Evolutionary conservation across 257 asterid species (phyloP).

Genomic region (Petunia secreta): DNA sequence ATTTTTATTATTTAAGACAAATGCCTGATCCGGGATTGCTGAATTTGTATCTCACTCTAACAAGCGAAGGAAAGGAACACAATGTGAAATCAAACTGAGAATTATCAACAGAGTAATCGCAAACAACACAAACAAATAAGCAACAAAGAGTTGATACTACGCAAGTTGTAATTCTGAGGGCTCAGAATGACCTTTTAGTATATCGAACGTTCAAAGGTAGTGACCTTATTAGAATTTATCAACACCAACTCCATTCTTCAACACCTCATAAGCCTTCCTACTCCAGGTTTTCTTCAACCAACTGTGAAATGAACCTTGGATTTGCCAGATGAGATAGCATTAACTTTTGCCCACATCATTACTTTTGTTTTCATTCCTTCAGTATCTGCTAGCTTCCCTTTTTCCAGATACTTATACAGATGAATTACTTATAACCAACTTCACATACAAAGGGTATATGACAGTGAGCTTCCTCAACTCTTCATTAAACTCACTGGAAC

Average conservation of each 20-base stretch:
- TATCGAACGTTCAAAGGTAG: no score
- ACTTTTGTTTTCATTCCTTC: constrained; percentile 85
- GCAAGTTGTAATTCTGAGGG: no score
- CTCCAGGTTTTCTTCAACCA: constrained; percentile 80
- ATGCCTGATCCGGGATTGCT: constrained; percentile 76
- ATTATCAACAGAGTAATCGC: no score
- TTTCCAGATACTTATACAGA: constrained; percentile 66
- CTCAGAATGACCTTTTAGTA: no score
- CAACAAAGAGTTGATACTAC: constrained; percentile 32
- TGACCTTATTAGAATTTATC: constrained; percentile 55
- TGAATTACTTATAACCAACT: constrained; percentile 69
- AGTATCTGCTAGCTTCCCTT: constrained; percentile 68
- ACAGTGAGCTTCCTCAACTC: constrained; percentile 65
- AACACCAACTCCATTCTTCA: constrained; percentile 60
- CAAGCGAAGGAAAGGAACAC: no score
- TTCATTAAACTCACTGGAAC: constrained; percentile 32
- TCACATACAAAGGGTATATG: constrained; percentile 65
- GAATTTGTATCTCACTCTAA: no score
- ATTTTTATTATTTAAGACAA: not conserved
- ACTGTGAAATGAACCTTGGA: constrained; percentile 75
- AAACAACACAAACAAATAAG: no score
- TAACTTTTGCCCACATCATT: constrained; percentile 79
- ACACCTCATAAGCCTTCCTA: constrained; percentile 81
- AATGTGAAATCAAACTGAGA: no score
- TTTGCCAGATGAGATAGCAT: constrained; percentile 67